Conservation (phyloP, 768 basidiomycete genomes). For the Leccinum sublutescens region DNA sequence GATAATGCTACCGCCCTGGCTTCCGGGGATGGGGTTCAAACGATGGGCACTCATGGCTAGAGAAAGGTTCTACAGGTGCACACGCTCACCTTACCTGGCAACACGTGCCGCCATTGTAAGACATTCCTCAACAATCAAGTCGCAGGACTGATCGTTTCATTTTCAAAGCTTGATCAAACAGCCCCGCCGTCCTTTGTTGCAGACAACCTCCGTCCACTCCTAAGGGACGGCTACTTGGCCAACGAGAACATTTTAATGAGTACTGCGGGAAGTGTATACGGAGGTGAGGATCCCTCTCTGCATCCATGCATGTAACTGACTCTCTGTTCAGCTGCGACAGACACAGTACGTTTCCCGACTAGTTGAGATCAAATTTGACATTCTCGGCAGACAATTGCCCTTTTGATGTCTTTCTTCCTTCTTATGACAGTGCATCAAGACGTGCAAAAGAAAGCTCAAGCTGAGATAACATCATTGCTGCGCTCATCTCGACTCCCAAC, state of each 20-base stretch:
- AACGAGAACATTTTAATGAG: slow-evolving; percentile 5
- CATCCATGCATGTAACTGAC: neutral
- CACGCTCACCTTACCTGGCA: slow-evolving; percentile 6
- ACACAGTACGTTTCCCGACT: slow-evolving; percentile 5
- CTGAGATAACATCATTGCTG: slow-evolving; percentile 24
- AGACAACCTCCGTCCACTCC: neutral
- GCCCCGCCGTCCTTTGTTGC: slow-evolving; percentile 6
- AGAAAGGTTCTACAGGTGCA: slow-evolving; percentile 10
- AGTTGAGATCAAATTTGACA: neutral
- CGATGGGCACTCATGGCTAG: slow-evolving; percentile 11
- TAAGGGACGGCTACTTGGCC: neutral
- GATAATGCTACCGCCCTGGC: slow-evolving; percentile 36
- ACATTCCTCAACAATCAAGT: too few relatives aligned
- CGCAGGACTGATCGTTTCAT: neutral
- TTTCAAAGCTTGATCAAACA: slow-evolving; percentile 2
- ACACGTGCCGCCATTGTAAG: slow-evolving; percentile 9
- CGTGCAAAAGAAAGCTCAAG: slow-evolving; percentile 26
- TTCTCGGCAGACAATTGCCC: slow-evolving; percentile 3
- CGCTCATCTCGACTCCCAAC: slow-evolving; percentile 21
- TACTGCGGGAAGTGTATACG: slow-evolving; percentile 7
- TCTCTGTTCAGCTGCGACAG: slow-evolving; percentile 7
- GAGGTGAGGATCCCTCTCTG: neutral
- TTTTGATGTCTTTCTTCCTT: slow-evolving; percentile 15
- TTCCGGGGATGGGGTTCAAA: slow-evolving; percentile 45
- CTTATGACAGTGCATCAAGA: slow-evolving; percentile 18